These are phyloP conservation scores for Spongispora temasekensis DNA, from an alignment of 1,284 basidiomycete species.

Conservation along the genomic window DNA sequence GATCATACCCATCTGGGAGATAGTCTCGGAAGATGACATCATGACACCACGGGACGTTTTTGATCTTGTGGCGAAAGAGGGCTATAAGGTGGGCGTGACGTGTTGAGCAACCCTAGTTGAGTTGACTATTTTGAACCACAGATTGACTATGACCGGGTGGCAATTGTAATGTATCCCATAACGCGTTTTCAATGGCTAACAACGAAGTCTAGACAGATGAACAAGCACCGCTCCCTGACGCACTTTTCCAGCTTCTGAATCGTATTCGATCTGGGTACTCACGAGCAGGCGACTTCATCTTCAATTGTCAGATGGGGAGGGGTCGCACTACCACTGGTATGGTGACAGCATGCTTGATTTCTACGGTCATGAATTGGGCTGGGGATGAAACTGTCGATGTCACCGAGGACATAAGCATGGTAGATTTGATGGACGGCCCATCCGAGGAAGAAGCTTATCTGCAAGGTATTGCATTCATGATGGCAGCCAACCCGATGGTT, in stretches of 20 bases:
- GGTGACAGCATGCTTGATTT: conserved; percentile 87
- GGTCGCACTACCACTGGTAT: conserved; percentile 92
- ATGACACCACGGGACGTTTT: conserved; percentile 93
- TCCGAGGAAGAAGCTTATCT: conserved; percentile 87
- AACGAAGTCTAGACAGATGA: conserved; percentile 79
- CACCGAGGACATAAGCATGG: conserved; percentile 43
- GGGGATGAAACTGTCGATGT: conserved; percentile 43
- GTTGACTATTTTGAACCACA: conserved; percentile 32
- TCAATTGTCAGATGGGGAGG: conserved; percentile 87
- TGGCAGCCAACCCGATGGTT: background rate
- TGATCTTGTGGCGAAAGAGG: conserved; percentile 69
- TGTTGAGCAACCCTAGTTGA: background rate
- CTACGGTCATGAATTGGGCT: conserved; percentile 70
- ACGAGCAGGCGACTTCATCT: conserved; percentile 75
- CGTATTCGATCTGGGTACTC: conserved; percentile 69
- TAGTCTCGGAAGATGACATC: conserved; percentile 82
- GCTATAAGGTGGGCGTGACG: conserved; percentile 66
- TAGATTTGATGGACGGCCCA: conserved; percentile 71
- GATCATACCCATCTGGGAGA: conserved; percentile 89
- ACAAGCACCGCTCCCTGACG: conserved; percentile 89
- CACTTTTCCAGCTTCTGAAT: conserved; percentile 76
- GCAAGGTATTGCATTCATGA: conserved; percentile 54
- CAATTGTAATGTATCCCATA: conserved; percentile 61
- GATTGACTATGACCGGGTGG: conserved; percentile 88
- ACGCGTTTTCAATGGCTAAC: conserved; percentile 7